A percentile compares a stretch with the other conserved stretches of the same genome.
These are phyloP conservation scores for Haematococcus sp. DNA, from an alignment of 139 green algal species.

Conservation along the genomic window DNA sequence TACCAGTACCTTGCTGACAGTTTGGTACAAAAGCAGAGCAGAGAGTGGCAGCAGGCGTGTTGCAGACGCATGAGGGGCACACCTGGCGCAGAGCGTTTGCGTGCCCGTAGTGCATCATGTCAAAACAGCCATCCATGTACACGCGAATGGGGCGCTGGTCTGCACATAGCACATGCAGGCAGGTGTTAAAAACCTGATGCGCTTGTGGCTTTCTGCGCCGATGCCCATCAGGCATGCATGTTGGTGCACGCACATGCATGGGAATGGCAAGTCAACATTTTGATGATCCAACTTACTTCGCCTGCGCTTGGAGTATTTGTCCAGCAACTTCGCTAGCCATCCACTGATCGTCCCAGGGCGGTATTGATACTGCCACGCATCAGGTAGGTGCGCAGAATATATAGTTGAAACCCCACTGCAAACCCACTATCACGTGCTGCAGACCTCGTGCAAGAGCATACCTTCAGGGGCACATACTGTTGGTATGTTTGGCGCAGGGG, in stretches of 20 bases:
- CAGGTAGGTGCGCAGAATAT: background rate
- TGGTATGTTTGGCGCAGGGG: slow-evolving; percentile 16
- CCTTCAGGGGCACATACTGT: slow-evolving; percentile 44
- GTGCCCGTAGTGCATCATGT: slow-evolving; percentile 99
- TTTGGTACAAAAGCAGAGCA: too few relatives aligned
- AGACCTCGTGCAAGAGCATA: background rate
- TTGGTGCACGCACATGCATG: background rate
- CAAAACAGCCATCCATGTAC: slow-evolving; percentile 99
- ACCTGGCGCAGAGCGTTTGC: slow-evolving; percentile 96
- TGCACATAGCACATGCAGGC: slow-evolving; percentile 16
- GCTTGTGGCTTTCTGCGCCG: background rate
- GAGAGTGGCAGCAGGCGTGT: background rate
- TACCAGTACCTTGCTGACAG: too few relatives aligned
- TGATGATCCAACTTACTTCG: slow-evolving; percentile 47
- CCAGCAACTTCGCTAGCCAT: slow-evolving; percentile 72
- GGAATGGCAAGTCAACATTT: background rate
- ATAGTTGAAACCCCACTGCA: background rate
- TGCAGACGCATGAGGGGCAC: background rate
- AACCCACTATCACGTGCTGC: background rate
- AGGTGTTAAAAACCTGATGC: background rate
- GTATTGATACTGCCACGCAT: slow-evolving; percentile 81
- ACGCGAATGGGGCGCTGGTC: slow-evolving; percentile 79
- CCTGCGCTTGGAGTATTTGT: slow-evolving; percentile 72
- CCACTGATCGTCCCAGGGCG: slow-evolving; percentile 82
- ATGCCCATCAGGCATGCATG: background rate